Evolutionary conservation across 768 basidiomycete genomes (phyloP).

Genomic region (Psilocybe subaeruginosa): DNA sequence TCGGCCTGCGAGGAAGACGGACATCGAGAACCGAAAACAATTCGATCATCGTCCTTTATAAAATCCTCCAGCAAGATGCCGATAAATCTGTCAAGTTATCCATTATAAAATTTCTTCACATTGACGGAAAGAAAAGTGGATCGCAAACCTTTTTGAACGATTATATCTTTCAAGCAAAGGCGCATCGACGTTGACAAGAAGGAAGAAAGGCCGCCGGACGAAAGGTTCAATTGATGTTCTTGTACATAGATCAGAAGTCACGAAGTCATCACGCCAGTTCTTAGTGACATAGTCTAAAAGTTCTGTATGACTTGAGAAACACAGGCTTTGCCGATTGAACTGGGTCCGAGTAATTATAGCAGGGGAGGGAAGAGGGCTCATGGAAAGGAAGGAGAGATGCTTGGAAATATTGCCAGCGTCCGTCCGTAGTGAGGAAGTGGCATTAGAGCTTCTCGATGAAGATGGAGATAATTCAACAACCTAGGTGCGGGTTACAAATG

Average conservation of each 20-base stretch:
- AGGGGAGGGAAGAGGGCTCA: constrained; percentile 36
- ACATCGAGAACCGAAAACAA: constrained; percentile 56
- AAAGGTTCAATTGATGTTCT: constrained; percentile 66
- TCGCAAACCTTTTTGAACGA: constrained; percentile 54
- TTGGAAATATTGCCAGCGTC: constrained; percentile 21
- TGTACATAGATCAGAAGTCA: constrained; percentile 73
- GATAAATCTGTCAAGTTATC: constrained; percentile 8
- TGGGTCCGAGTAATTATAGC: constrained; percentile 22
- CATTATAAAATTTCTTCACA: not conserved
- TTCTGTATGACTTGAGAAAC: constrained; percentile 49
- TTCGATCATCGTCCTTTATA: constrained; percentile 68
- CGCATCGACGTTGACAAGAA: constrained; percentile 84
- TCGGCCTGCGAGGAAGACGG: constrained; percentile 10
- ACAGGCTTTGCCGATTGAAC: constrained; percentile 23
- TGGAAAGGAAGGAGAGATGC: constrained; percentile 43
- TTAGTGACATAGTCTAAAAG: constrained; percentile 78
- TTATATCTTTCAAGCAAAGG: constrained; percentile 72
- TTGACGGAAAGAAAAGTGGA: not conserved
- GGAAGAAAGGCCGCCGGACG: constrained; percentile 86
- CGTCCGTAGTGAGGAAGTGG: constrained; percentile 4
- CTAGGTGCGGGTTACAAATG: not conserved
- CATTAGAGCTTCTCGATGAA: not conserved
- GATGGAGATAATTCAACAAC: constrained; percentile 5
- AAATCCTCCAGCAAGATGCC: constrained; percentile 68
- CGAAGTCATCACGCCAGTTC: constrained; percentile 80